phyloP scores from a whole-genome alignment of 2,329 filamentous ascomycete genomes.

The Teratosphaeria epicoccoides region DNA sequence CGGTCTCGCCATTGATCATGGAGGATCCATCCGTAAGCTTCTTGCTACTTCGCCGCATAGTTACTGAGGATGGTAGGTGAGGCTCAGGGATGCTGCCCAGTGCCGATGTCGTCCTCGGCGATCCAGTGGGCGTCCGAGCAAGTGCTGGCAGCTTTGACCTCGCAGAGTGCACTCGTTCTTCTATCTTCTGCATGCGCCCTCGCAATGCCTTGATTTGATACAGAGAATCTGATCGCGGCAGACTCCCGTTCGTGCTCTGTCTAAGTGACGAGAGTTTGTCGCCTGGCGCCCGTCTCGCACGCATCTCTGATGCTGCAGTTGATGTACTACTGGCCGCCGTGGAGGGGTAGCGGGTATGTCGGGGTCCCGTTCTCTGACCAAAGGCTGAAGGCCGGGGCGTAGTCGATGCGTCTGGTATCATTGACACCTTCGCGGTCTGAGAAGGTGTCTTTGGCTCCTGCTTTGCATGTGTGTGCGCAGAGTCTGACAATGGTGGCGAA shows the following conservation, averaged over 20 bases:
- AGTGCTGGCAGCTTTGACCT: slow-evolving; percentile 85
- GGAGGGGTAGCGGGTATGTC: slow-evolving; percentile 50
- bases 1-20: neutral
- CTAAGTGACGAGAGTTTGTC: slow-evolving; percentile 32
- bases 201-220: slow-evolving; percentile 89
- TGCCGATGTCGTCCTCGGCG: slow-evolving; percentile 47
- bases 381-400: slow-evolving; percentile 42
- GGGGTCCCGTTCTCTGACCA: slow-evolving; percentile 33
- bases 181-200: slow-evolving; percentile 92
- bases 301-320: slow-evolving; percentile 16
- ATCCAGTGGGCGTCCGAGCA: slow-evolving; percentile 66
- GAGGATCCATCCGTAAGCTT: slow-evolving; percentile 38
- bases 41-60: slow-evolving; percentile 56
- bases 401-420: slow-evolving; percentile 40
- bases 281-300: slow-evolving; percentile 30
- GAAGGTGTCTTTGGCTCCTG: slow-evolving; percentile 31
- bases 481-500: slow-evolving; percentile 84
- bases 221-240: slow-evolving; percentile 60
- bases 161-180: slow-evolving; percentile 82
- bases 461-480: slow-evolving; percentile 49
- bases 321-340: slow-evolving; percentile 26
- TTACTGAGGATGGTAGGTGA: slow-evolving; percentile 45
- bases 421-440: slow-evolving; percentile 32
- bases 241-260: slow-evolving; percentile 21
- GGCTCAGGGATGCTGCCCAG: slow-evolving; percentile 18